These are phyloP conservation scores for Apophysomyces variabilis DNA, from an alignment of 371 early-diverging fungal species.

Conservation along the genomic window DNA sequence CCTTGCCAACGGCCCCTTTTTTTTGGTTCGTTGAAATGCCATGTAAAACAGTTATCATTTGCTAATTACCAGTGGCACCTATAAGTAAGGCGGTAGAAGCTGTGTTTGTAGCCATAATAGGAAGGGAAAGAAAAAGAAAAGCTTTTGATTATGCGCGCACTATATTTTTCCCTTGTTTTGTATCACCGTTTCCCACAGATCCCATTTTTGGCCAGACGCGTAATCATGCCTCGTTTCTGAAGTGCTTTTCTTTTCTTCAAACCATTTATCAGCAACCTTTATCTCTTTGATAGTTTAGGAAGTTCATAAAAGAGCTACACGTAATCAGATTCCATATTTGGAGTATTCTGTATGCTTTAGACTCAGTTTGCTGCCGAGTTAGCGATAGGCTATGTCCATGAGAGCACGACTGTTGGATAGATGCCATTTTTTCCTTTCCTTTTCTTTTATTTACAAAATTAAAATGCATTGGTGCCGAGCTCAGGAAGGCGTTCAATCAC, in stretches of 20 bases:
- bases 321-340: too few relatives aligned
- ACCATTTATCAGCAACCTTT: background rate
- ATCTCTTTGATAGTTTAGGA: background rate
- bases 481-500: conserved; percentile 97
- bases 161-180: background rate
- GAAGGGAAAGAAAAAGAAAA: background rate
- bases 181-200: background rate
- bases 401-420: background rate
- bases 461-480: conserved; percentile 54
- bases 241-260: background rate
- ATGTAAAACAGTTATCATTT: background rate
- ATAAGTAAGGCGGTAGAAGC: conserved; percentile 36
- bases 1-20: conserved; percentile 74
- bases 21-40: too few relatives aligned
- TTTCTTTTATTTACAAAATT: conserved; percentile 13
- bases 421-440: background rate
- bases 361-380: too few relatives aligned
- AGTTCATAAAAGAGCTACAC: too few relatives aligned
- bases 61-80: conserved; percentile 42
- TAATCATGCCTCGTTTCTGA: background rate
- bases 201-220: conserved; percentile 2
- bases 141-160: background rate
- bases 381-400: too few relatives aligned
- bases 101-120: background rate
- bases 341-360: too few relatives aligned